A percentile compares a stretch with the other conserved stretches of the same genome.
Evolutionary conservation across 176 grass and related monocot species (phyloP).

Genomic region (Oryza glumipatula): DNA sequence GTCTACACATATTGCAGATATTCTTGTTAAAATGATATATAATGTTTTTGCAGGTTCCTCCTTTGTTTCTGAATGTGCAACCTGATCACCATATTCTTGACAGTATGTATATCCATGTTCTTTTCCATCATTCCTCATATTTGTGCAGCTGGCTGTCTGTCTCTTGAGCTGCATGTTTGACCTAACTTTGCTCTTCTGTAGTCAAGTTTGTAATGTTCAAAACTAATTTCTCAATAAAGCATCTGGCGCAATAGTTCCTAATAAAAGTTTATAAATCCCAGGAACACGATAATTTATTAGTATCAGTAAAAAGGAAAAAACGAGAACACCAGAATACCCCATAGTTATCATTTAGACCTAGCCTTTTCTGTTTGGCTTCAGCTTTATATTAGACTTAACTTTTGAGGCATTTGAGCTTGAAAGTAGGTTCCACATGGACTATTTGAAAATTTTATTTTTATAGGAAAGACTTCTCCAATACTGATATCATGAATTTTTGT

Average conservation of each 20-base stretch:
- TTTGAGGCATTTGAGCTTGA: neutral
- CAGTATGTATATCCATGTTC: conserved; percentile 60
- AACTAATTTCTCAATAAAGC: neutral
- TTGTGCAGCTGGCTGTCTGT: neutral
- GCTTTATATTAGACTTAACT: conserved; percentile 1
- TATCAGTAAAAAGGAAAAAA: neutral
- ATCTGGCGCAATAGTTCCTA: neutral
- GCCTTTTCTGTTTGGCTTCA: conserved; percentile 4
- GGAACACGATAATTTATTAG: neutral
- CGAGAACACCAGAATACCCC: neutral
- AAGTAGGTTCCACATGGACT: conserved; percentile 6
- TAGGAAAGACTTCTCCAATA: conserved; percentile 9
- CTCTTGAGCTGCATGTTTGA: conserved; percentile 2
- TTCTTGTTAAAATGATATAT: conserved; percentile 26
- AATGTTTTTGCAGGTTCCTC: conserved; percentile 78
- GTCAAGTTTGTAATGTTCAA: neutral
- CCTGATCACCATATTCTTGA: conserved; percentile 95
- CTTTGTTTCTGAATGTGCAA: conserved; percentile 91
- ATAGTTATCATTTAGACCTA: conserved; percentile 7
- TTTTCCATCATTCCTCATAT: conserved; percentile 19
- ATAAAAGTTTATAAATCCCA: conserved; percentile 13
- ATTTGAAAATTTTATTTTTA: neutral
- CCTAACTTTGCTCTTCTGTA: neutral
- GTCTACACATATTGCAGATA: neutral
- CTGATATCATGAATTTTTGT: conserved; percentile 37